phyloP scores from a whole-genome alignment of 768 basidiomycete genomes.

The Myochromella boudieri region DNA sequence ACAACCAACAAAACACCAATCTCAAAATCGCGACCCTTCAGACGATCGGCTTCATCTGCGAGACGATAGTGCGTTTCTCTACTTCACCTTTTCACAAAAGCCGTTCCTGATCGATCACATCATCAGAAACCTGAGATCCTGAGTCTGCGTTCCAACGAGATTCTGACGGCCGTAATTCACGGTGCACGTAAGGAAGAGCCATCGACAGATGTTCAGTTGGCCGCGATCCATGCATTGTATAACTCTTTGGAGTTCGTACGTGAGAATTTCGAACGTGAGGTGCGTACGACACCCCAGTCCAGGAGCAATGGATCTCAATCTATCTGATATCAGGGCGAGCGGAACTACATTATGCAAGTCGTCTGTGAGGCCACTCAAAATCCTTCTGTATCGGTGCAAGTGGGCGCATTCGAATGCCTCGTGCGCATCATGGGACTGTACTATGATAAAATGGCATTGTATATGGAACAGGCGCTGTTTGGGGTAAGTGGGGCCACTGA shows the following conservation, averaged over 20 bases:
- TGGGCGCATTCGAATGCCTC: constrained; percentile 94
- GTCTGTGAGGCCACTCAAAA: constrained; percentile 98
- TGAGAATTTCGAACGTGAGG: constrained; percentile 97
- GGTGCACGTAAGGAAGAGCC: constrained; percentile 96
- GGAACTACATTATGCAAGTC: constrained; percentile 99
- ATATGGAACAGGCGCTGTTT: constrained; percentile 99
- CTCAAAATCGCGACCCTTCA: constrained; percentile 87
- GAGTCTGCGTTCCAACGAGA: constrained; percentile 89
- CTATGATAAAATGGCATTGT: constrained; percentile 98
- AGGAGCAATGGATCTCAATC: constrained; percentile 9
- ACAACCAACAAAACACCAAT: constrained; percentile 67
- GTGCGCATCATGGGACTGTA: constrained; percentile 97
- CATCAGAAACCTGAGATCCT: constrained; percentile 96
- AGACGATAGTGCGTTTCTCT: constrained; percentile 76
- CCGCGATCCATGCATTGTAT: constrained; percentile 88
- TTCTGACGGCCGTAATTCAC: constrained; percentile 96
- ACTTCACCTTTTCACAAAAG: background rate
- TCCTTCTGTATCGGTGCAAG: constrained; percentile 74
- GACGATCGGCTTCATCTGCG: constrained; percentile 97
- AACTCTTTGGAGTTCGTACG: constrained; percentile 98
- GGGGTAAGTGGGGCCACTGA: constrained; percentile 60
- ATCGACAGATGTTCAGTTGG: constrained; percentile 85
- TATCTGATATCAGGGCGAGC: constrained; percentile 71
- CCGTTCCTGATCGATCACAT: constrained; percentile 15
- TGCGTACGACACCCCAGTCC: constrained; percentile 34